These are phyloP conservation scores for Plasmodium gonderi DNA, from an alignment of 169 alveolate genomes.

Conservation along the genomic window DNA sequence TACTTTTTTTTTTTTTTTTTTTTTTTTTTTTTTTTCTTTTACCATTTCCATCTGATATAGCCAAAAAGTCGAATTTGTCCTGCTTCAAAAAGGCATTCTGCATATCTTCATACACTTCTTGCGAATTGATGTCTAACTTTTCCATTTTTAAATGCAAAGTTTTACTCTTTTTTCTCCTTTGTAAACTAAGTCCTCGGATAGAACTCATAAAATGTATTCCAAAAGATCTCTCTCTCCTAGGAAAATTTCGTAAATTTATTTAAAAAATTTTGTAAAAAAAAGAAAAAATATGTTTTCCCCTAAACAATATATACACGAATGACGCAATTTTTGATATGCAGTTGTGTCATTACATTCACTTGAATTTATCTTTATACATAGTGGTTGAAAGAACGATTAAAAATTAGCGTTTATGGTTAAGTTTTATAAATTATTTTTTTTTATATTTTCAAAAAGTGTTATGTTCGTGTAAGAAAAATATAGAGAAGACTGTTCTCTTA, in stretches of 20 bases:
- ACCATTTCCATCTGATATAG: conserved; percentile 57
- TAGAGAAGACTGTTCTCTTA: background rate
- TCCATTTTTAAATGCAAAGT: conserved; percentile 23
- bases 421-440: background rate
- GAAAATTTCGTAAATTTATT: background rate
- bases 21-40: conserved; percentile 7
- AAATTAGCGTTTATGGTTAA: background rate
- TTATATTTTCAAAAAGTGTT: background rate
- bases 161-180: background rate
- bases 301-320: background rate
- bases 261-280: background rate
- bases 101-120: conserved; percentile 26
- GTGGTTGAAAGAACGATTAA: background rate
- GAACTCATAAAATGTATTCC: background rate
- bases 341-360: background rate
- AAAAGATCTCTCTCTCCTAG: background rate
- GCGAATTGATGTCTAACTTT: conserved; percentile 13
- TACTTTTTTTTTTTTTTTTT: background rate
- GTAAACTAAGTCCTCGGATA: background rate
- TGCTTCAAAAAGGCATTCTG: conserved; percentile 5
- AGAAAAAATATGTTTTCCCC: background rate
- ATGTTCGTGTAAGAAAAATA: background rate
- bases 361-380: background rate
- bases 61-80: conserved; percentile 31
- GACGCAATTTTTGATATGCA: background rate